Conservation (phyloP, 1,139 yeast species). For the Yamadazyma spencermartinsiae region DNA sequence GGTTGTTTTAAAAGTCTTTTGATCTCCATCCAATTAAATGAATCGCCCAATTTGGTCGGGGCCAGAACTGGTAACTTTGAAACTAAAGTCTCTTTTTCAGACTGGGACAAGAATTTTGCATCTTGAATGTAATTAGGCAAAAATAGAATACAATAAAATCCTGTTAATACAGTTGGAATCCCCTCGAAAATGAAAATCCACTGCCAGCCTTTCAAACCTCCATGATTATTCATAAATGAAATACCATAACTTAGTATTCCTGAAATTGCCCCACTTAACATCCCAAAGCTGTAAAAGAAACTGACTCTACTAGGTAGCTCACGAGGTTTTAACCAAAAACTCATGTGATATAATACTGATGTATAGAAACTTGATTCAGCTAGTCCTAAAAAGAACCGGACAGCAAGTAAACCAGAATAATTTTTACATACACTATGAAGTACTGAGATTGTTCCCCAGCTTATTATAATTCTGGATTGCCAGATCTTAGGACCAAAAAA, state of each 20-base stretch:
- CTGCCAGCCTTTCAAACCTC: slow-evolving; percentile 15
- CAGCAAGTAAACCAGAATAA: slow-evolving; percentile 26
- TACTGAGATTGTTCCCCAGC: slow-evolving; percentile 19
- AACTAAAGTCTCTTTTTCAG: slow-evolving; percentile 12
- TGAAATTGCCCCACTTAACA: slow-evolving; percentile 16
- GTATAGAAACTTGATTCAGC: slow-evolving; percentile 30
- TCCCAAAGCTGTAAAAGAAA: slow-evolving; percentile 17
- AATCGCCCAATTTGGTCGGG: slow-evolving; percentile 10
- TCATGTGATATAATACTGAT: slow-evolving; percentile 16
- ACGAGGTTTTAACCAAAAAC: slow-evolving; percentile 16
- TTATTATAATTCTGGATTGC: slow-evolving; percentile 13
- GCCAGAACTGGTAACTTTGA: slow-evolving; percentile 11
- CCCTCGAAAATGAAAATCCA: slow-evolving; percentile 21
- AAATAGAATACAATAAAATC: slow-evolving; percentile 4
- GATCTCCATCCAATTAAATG: slow-evolving; percentile 14
- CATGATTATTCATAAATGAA: slow-evolving; percentile 7
- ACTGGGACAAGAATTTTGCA: slow-evolving; percentile 13
- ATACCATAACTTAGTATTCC: slow-evolving; percentile 19
- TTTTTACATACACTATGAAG: slow-evolving; percentile 21
- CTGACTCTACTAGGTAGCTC: slow-evolving; percentile 18
- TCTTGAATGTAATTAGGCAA: slow-evolving; percentile 18
- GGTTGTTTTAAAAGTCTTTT: slow-evolving; percentile 15
- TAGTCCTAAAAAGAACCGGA: slow-evolving; percentile 28
- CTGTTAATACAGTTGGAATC: slow-evolving; percentile 12
- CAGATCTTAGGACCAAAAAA: slow-evolving; percentile 13